Percentiles rank a stretch among this genome's conserved stretches.
These are phyloP conservation scores for Chloris gayana DNA, from an alignment of 176 grass and related monocot species.

Conservation along the genomic window DNA sequence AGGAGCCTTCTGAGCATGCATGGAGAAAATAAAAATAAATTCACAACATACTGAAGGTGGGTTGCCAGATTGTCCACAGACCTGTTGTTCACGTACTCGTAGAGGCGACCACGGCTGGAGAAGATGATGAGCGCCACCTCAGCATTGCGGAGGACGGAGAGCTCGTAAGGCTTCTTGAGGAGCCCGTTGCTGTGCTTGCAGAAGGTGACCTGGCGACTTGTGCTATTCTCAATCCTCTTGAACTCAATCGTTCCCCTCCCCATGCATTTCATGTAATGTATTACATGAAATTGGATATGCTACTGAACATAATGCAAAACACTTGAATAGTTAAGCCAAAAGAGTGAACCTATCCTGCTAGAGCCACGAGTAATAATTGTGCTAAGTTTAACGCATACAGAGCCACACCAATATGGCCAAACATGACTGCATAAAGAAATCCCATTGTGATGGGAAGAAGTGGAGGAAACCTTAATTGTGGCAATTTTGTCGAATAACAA, in stretches of 20 bases:
- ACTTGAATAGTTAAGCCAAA: too few species aligned
- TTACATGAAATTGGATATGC: too few species aligned
- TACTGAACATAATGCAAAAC: too few species aligned
- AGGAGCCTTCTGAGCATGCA: neutral
- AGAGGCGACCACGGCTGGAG: constrained; percentile 93
- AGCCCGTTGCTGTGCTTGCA: constrained; percentile 81
- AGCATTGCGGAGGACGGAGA: constrained; percentile 74
- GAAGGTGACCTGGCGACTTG: constrained; percentile 82
- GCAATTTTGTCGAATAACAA: too few species aligned
- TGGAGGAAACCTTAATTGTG: too few species aligned
- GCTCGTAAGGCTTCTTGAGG: constrained; percentile 87
- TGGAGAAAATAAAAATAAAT: neutral
- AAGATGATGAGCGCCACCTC: constrained; percentile 87
- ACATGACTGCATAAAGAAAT: too few species aligned
- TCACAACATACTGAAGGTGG: neutral
- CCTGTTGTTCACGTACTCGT: constrained; percentile 96
- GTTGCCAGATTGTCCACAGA: constrained; percentile 7
- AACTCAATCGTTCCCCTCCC: constrained; percentile 78
- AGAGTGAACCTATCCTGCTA: too few species aligned
- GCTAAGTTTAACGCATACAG: too few species aligned
- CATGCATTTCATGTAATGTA: too few species aligned
- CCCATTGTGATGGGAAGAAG: too few species aligned
- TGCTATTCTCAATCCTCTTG: constrained; percentile 85
- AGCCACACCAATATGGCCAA: too few species aligned
- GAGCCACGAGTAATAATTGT: too few species aligned